These are phyloP conservation scores for Cicer pinnatifidum DNA, from an alignment of 306 rosid species.

Conservation along the genomic window DNA sequence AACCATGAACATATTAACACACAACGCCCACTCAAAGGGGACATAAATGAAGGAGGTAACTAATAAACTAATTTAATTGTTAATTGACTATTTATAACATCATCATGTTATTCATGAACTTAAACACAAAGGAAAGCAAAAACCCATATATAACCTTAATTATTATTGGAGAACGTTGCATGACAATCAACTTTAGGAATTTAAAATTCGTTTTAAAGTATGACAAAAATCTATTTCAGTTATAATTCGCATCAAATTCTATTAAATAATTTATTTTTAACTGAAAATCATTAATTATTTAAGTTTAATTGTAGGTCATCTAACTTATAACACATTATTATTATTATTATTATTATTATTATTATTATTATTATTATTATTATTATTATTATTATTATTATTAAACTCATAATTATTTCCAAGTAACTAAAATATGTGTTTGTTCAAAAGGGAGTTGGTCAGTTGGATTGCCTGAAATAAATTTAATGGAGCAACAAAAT, in stretches of 20 bases:
- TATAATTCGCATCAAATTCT: no score
- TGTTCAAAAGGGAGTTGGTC: constrained; percentile 39
- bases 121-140: constrained; percentile 36
- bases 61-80: constrained; percentile 38
- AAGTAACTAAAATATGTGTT: constrained; percentile 36
- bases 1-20: constrained; percentile 8
- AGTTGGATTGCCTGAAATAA: constrained; percentile 41
- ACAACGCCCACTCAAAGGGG: constrained; percentile 32
- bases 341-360: not conserved
- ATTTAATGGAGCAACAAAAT: constrained; percentile 30
- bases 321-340: not conserved
- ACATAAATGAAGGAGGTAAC: constrained; percentile 12
- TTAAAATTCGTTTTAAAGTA: no score
- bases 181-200: no score
- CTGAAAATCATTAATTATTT: no score
- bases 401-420: not conserved
- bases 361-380: not conserved
- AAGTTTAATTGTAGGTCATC: not conserved
- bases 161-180: constrained; percentile 4
- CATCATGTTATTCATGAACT: constrained; percentile 34
- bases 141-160: constrained; percentile 17
- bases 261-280: no score
- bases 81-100: constrained; percentile 37
- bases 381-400: not conserved
- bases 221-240: no score